Conservation (phyloP, 1,139 yeast species). For the Diutina ranongensis region DNA sequence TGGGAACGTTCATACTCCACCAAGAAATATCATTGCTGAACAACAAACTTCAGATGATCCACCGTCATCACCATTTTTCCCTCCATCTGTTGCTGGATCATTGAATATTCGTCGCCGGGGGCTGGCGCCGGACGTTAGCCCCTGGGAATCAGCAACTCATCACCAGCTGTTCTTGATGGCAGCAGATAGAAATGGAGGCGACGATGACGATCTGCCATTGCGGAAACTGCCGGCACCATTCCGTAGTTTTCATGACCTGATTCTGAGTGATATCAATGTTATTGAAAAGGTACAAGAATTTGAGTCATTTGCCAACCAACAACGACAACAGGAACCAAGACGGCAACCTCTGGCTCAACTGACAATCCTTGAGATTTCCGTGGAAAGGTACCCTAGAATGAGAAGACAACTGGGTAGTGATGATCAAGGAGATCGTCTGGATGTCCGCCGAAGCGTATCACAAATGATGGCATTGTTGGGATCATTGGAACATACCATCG, state of each 20-base stretch:
- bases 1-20: not conserved
- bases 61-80: not conserved
- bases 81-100: slow-evolving; percentile 1
- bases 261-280: not conserved
- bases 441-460: slow-evolving; percentile 8
- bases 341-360: not conserved
- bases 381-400: not conserved
- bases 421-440: not conserved
- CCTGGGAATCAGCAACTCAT: not conserved
- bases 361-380: slow-evolving; percentile 1
- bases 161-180: slow-evolving; percentile 4
- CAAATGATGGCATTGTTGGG: slow-evolving; percentile 14
- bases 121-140: slow-evolving; percentile 2
- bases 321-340: not conserved
- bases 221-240: slow-evolving; percentile 1
- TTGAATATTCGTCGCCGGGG: slow-evolving; percentile 1
- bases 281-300: not conserved
- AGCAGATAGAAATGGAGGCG: not conserved
- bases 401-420: not conserved
- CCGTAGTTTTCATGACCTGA: slow-evolving; percentile 6
- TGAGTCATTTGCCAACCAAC: not conserved
- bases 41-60: not conserved
- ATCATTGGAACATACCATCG: slow-evolving; percentile 9
- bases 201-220: not conserved
- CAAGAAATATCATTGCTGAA: not conserved